Evolutionary conservation across 2,329 filamentous ascomycete species (phyloP).

Genomic region (Claviceps sp.): DNA sequence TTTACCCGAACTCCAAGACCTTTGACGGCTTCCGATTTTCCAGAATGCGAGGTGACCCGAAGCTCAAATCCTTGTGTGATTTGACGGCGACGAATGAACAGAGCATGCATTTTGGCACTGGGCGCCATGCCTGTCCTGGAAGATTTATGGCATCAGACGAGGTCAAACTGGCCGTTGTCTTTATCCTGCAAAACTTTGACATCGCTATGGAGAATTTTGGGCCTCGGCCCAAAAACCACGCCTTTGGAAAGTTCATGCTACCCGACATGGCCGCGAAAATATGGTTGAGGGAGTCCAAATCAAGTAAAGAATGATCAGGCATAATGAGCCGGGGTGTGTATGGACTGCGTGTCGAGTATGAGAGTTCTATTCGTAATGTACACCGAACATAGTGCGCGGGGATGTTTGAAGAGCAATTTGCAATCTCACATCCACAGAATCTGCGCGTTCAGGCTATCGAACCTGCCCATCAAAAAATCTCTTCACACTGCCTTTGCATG

Average conservation of each 20-base stretch:
- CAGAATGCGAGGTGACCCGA: constrained; percentile 6
- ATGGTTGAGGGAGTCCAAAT: constrained; percentile 3
- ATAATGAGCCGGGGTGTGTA: neutral
- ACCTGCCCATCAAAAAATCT: too few relatives aligned
- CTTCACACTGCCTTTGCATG: too few relatives aligned
- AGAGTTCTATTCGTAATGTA: too few relatives aligned
- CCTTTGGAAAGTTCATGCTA: constrained; percentile 8
- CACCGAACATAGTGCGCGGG: too few relatives aligned
- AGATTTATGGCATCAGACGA: constrained; percentile 9
- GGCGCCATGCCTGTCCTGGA: constrained; percentile 8
- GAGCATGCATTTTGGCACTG: constrained; percentile 9
- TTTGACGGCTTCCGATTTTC: constrained; percentile 9
- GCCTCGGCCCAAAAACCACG: constrained; percentile 5
- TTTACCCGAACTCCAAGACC: constrained; percentile 3
- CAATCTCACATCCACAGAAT: too few relatives aligned
- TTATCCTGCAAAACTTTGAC: constrained; percentile 7
- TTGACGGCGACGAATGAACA: constrained; percentile 6
- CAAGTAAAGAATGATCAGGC: neutral
- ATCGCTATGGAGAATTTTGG: constrained; percentile 6
- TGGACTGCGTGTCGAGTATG: too few relatives aligned
- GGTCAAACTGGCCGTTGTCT: constrained; percentile 7
- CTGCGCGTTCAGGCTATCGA: too few relatives aligned
- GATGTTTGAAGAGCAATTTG: too few relatives aligned
- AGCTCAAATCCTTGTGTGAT: constrained; percentile 1
- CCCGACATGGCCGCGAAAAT: constrained; percentile 6